Evolutionary conservation across 1,284 basidiomycete genomes (phyloP), one percentile per base, ranked within the genome.

Genomic region (Athelia sp.): DNA sequence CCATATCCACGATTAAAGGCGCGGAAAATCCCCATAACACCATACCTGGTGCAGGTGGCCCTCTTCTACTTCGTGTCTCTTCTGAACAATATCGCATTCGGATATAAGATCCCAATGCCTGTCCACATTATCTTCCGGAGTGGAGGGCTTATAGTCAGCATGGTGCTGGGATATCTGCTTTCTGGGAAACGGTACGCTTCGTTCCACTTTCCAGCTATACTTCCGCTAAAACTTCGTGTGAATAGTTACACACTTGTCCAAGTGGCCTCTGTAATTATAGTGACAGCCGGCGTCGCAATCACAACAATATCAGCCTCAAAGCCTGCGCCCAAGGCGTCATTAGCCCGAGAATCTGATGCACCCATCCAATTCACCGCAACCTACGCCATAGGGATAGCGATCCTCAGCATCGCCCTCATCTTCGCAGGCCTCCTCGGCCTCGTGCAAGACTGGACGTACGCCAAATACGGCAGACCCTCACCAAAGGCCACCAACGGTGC

Each of bases 71-170:
- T 77, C 6, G 79, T 93, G 50, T 93, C 88, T n/a, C 63, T 86
- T 49, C 72, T 98, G 58, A 98, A 98, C 69, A 98, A 97, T 67
- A 82, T 81, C 21, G 94, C 93, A 1, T 97, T 98, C 63, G 89
- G 82, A 3, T 93, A 82, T 59, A 68, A 79, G 51, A 88, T 97
- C 50, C 93, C 94, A 14, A 91, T 97, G 81, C 72, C 90, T 0
- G 87, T 98, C 1, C 94, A 98, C 65, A 97, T 98, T 64, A 90
- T 98, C 51, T 98, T 97, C 62, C 77, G 94, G 32, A 93, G 90
- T 57, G 93, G 90, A 1, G 94, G 93, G n/a, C 68, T 92, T 59
- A 77, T 88, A n/a, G 69, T 91, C 43, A 90, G 85, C 58, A 83
- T 93, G 79, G 38, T 87, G 9, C 71, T 93, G 50, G 91, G 90